These are phyloP conservation scores for Thielaviopsis euricoi DNA, from an alignment of 2,329 filamentous ascomycete species.

Conservation along the genomic window DNA sequence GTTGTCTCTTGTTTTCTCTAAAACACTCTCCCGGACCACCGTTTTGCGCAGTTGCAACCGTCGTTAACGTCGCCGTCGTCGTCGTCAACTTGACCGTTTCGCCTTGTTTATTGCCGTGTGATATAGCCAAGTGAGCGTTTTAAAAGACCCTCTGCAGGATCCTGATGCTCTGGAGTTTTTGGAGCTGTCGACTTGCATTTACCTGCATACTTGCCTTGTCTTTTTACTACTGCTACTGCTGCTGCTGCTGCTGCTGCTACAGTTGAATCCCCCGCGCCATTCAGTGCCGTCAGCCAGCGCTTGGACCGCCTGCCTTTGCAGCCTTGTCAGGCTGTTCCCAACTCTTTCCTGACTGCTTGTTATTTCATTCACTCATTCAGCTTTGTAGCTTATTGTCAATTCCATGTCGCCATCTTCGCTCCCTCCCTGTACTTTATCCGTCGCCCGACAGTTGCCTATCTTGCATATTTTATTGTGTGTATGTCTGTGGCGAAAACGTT, in stretches of 20 bases:
- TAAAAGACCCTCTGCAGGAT: too few relatives aligned
- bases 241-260: background rate
- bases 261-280: background rate
- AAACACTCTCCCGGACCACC: background rate
- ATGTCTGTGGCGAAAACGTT: too few relatives aligned
- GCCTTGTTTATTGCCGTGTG: background rate
- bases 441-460: too few relatives aligned
- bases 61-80: background rate
- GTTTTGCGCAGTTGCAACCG: background rate
- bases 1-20: background rate
- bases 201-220: too few relatives aligned
- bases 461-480: too few relatives aligned
- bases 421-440: too few relatives aligned
- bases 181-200: background rate
- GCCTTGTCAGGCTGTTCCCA: background rate
- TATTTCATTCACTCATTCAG: too few relatives aligned
- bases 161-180: background rate
- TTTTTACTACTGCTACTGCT: too few relatives aligned
- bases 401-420: too few relatives aligned
- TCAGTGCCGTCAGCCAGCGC: background rate
- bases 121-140: too few relatives aligned
- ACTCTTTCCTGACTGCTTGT: background rate
- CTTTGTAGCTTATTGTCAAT: too few relatives aligned
- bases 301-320: background rate
- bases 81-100: background rate